These are phyloP conservation scores for Kuraishia molischiana DNA, from an alignment of 805 yeast species.

Conservation along the genomic window DNA sequence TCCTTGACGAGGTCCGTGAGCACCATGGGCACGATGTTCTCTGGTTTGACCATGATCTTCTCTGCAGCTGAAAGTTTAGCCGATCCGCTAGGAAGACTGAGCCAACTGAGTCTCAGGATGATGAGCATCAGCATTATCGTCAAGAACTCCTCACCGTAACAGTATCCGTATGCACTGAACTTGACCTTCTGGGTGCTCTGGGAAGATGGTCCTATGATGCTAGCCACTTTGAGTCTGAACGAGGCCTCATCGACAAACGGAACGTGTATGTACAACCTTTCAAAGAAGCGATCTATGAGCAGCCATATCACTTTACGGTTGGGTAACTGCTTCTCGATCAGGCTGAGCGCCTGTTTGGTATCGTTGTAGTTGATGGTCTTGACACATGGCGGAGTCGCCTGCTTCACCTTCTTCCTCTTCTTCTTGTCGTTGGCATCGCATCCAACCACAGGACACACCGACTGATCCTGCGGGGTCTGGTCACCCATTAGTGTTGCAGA, in stretches of 20 bases:
- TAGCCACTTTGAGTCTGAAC: constrained; percentile 30
- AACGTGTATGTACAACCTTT: constrained; percentile 48
- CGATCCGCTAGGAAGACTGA: constrained; percentile 34
- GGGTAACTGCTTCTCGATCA: constrained; percentile 41
- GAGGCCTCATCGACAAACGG: constrained; percentile 57
- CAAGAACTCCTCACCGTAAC: constrained; percentile 33
- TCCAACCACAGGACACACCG: constrained; percentile 10
- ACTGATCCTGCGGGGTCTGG: background rate
- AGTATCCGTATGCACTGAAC: constrained; percentile 19
- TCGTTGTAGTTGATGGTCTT: constrained; percentile 28
- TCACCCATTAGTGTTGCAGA: constrained; percentile 5
- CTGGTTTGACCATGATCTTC: constrained; percentile 24
- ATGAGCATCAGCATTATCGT: constrained; percentile 42
- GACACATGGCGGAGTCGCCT: constrained; percentile 17
- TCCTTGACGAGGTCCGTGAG: constrained; percentile 35
- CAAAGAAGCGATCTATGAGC: constrained; percentile 49
- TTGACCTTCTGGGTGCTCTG: constrained; percentile 17
- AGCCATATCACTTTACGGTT: constrained; percentile 43
- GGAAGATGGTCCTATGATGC: constrained; percentile 33
- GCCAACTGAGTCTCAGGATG: constrained; percentile 44
- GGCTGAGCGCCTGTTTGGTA: constrained; percentile 25
- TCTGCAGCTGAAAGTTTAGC: constrained; percentile 19
- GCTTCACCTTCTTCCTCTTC: constrained; percentile 8
- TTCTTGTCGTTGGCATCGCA: constrained; percentile 5
- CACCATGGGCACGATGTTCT: constrained; percentile 29